phyloP scores from a whole-genome alignment of 495 filamentous ascomycete species.

The Penicillium silybi region DNA sequence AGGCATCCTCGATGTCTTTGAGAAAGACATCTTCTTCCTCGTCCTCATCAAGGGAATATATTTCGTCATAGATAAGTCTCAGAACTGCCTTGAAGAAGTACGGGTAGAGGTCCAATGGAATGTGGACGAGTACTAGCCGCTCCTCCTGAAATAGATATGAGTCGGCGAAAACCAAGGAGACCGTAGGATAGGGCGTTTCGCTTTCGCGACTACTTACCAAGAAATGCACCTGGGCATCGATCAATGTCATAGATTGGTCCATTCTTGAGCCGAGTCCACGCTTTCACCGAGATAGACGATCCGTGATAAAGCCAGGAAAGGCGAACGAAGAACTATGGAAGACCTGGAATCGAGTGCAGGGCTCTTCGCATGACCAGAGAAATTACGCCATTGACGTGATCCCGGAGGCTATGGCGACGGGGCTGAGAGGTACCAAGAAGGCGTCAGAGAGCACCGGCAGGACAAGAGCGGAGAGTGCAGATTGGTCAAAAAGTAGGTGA shows the following conservation, averaged over 20 bases:
- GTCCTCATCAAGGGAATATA: constrained; percentile 31
- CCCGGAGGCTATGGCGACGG: constrained; percentile 4
- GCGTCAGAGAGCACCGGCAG: constrained; percentile 13
- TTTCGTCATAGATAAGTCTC: constrained; percentile 70
- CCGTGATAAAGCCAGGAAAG: not conserved
- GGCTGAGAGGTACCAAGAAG: not conserved
- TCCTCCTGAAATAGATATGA: constrained; percentile 63
- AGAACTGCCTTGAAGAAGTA: constrained; percentile 80
- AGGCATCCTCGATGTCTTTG: constrained; percentile 22
- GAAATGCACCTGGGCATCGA: constrained; percentile 54
- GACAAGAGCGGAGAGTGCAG: constrained; percentile 1
- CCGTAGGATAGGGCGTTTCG: too few relatives aligned
- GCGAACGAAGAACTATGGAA: not conserved
- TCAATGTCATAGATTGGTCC: constrained; percentile 46
- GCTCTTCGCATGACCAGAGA: not conserved
- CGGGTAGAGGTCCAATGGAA: constrained; percentile 77
- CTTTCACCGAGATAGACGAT: not conserved
- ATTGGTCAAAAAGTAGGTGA: not conserved
- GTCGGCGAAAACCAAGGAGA: not conserved
- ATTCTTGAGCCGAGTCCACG: constrained; percentile 17
- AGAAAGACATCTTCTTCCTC: constrained; percentile 19
- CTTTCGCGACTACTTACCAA: constrained; percentile 45
- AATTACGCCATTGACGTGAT: constrained; percentile 22
- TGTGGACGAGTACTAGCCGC: constrained; percentile 82
- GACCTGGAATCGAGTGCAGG: not conserved